These are phyloP conservation scores for Mycena latifolia DNA, from an alignment of 768 basidiomycete species.

Conservation along the genomic window DNA sequence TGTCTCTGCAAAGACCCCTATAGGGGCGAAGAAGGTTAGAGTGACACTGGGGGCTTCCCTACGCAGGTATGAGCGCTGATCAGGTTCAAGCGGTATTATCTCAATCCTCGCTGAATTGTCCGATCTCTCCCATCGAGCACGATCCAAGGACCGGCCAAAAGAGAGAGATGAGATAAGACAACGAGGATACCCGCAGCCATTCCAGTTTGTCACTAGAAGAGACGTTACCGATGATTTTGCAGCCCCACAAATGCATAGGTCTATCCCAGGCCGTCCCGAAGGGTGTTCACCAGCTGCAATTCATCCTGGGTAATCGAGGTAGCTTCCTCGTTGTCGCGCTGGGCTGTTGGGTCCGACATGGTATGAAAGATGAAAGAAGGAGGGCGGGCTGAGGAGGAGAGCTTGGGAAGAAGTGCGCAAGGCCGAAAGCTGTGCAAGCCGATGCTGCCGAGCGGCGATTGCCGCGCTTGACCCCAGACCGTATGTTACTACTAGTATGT, in stretches of 20 bases:
- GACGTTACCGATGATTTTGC: slow-evolving; percentile 78
- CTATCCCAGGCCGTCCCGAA: slow-evolving; percentile 45
- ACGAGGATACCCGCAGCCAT: slow-evolving; percentile 93
- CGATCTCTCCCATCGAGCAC: slow-evolving; percentile 42
- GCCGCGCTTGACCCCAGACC: too few species aligned
- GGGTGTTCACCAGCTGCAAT: slow-evolving; percentile 67
- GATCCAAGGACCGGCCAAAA: slow-evolving; percentile 35
- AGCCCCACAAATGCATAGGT: slow-evolving; percentile 47
- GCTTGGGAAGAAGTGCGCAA: too few species aligned
- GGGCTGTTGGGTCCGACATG: slow-evolving; percentile 25
- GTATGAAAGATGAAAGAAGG: too few species aligned
- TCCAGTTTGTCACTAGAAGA: slow-evolving; percentile 75
- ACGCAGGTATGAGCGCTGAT: slow-evolving; percentile 98
- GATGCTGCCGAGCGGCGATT: too few species aligned
- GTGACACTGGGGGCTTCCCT: slow-evolving; percentile 93
- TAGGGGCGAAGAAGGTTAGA: slow-evolving; percentile 55
- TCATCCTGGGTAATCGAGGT: slow-evolving; percentile 56
- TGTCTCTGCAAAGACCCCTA: slow-evolving; percentile 52
- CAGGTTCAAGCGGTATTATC: slow-evolving; percentile 99
- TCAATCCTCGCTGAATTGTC: slow-evolving; percentile 76
- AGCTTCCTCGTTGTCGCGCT: slow-evolving; percentile 30
- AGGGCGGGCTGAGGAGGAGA: too few species aligned
- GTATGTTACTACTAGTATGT: too few species aligned
- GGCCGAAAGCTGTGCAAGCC: too few species aligned
- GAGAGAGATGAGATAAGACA: slow-evolving; percentile 42